Evolutionary conservation across 2,329 filamentous ascomycete species (phyloP), one percentile per base, ranked within the genome.

Genomic region (Coniella lustricola): DNA sequence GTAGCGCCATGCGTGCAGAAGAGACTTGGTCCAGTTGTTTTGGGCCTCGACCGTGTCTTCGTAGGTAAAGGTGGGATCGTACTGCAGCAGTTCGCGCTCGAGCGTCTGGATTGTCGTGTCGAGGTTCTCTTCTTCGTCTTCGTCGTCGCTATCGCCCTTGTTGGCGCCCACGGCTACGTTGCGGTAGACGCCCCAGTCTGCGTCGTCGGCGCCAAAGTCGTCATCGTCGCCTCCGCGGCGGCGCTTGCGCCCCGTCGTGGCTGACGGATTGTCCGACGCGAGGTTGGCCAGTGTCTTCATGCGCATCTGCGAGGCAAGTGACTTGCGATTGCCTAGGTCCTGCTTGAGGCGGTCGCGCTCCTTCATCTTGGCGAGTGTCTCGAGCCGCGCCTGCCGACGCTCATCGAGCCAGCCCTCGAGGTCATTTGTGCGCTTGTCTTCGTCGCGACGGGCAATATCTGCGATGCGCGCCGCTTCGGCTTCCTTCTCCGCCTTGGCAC

Each of bases 201-300:
- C 90, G 61, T 98, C 93, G 64, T 98, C 91, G 43, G 90, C 90
- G 49, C 93, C 93, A 62, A 98, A 98, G 52, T 88, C 90, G 63
- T 98, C 93, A 59, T 98, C 93, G 62, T 97, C 91, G 3, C 85
- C 87, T 7, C 89, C 90, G 16, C 90, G 82, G 13, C 89, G 76
- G 49, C 91, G 81, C 67, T 95, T 94, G 64, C 90, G 90, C 55
- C 74, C 74, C 0, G 53, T 51, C 14, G 53, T 47, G 7, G 68
- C 69, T 46, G 76, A 73, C 1, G 91, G 90, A 5, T 81, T 83
- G 65, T 98, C 93, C 0, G 91, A 90, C 3, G 93, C 93, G 1
- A 98, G 82, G 61, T 95, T 96, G 51, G 93, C 93, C 50, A 98
- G 90, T 44, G 85, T 91, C 70, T 97, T 97, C 93, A 98, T 98